Evolutionary conservation across 345 rosid species (phyloP).

Genomic region (Ceriops tagal): DNA sequence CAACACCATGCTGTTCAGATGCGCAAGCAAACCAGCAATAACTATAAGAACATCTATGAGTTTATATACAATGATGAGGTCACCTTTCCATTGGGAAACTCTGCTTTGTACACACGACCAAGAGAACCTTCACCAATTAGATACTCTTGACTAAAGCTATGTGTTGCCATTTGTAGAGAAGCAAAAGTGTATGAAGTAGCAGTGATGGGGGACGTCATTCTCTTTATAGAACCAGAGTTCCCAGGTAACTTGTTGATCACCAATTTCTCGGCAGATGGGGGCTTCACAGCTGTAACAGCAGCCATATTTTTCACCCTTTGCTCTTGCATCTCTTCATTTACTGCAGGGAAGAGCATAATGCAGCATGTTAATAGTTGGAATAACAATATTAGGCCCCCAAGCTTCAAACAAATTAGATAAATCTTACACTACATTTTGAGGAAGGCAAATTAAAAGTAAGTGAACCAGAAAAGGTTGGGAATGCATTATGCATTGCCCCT

Average conservation of each 20-base stretch:
- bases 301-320: constrained; percentile 62
- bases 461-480: too few species aligned
- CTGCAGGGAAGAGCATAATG: constrained; percentile 38
- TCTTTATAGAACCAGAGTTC: constrained; percentile 64
- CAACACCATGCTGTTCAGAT: neutral
- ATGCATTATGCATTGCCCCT: too few species aligned
- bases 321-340: constrained; percentile 50
- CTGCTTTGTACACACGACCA: constrained; percentile 97
- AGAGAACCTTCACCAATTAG: constrained; percentile 95
- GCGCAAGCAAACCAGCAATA: neutral
- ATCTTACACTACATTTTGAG: too few species aligned
- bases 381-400: neutral
- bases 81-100: constrained; percentile 87
- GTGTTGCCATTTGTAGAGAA: constrained; percentile 79
- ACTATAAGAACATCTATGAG: neutral
- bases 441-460: too few species aligned
- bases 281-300: constrained; percentile 63
- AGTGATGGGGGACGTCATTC: constrained; percentile 67
- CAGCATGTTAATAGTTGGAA: constrained; percentile 6
- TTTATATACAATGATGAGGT: neutral
- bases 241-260: constrained; percentile 52
- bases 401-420: constrained; percentile 11
- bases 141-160: constrained; percentile 89
- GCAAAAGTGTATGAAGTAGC: constrained; percentile 80
- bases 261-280: constrained; percentile 65